Base-by-base conservation (phyloP, 495 filamentous ascomycete species). In the Podospora appendiculata region DNA sequence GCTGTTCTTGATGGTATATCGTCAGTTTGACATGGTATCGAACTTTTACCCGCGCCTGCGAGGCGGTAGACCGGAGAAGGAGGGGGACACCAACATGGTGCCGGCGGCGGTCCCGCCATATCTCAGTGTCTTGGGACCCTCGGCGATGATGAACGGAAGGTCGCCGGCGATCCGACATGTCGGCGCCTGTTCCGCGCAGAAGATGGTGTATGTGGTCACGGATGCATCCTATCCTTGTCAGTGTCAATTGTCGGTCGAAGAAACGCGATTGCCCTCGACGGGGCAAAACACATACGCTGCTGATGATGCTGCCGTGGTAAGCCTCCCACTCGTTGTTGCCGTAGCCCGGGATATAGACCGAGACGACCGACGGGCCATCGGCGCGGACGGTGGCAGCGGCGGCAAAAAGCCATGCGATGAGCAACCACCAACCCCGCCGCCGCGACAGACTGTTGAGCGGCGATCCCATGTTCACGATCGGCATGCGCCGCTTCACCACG, bases 131-230 rank as follows among this genome's bases (percentile, higher is more conserved):
- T 40, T 48, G 3, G 68, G 65, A 0, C 70, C 71, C 52, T 72
- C 65, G 13, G 58, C 60, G 38, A 74, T 68, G 11, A 66, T 57
- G 52, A 72, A 72, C 32, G 70, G 67, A 13, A 67, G 53, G 34
- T 67, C 61, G 46, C 56, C 58, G 6, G 60, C 57, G 42, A 65
- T 54, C 32, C 60, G 58, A 43, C 62, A 64, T 13, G 36, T 47
- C 19, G 58, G 55, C 8, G 53, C 55, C 32, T 61, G 41, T 11
- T 65, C 58, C 11, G 61, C 67, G 47, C 71, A 74, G 51, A 74
- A 74, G 18, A 72, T 57, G 17, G 70, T 71, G 47, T 69, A 74
- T 13, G 59, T 50, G 10, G 71, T 70, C 45, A 54, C 61, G 34
- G 48, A 60, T 35, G 51, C 41, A 48, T 69, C 53, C 67, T 70